Evolutionary conservation across 1,284 basidiomycete genomes (phyloP), one percentile per base, ranked within the genome.

Genomic region (Heterobasidion irregulare): DNA sequence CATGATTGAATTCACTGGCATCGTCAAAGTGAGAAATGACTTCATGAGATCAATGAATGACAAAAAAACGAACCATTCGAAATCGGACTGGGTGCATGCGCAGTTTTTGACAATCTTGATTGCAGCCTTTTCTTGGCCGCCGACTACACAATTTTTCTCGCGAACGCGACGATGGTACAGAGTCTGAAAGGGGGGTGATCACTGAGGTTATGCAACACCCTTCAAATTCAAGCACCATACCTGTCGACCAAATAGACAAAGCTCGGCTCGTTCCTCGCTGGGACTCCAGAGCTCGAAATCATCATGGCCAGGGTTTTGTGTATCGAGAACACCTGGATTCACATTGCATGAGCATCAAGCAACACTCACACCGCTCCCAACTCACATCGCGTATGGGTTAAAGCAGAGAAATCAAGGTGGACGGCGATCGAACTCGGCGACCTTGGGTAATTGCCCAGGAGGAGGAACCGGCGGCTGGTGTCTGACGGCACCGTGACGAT

Each of bases 201-300:
- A 52, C 34, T 19, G 8, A 46, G 36, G 15, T 35, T 9, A 9
- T 26, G 6, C 15, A 49, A 46, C 10, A 10, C n/a, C n/a, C 12
- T 41, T 7, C 12, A 10, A 41, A 4, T 7, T 41, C 38, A 41
- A 7, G 44, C 15, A 33, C 58, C 72, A 47, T 54, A 90, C 91
- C 77, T 89, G 86, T 58, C 89, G 80, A 33, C 94, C 94, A 64
- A 97, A 98, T 13, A 98, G 67, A 71, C 90, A 92, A 55, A 75
- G 71, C 68, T 93, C 89, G 26, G 75, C 71, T 2, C 94, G 82
- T 53, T 84, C 83, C 65, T 94, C 87, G 56, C 89, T 89, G 0
- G 94, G 94, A 68, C 89, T 92, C 94, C 95, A 98, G 3, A 95
- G 71, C 68, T 97, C 94, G 66, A 97, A 98, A 70, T 98, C 94